phyloP scores from a whole-genome alignment of 2,329 filamentous ascomycete genomes.

The Sphaerostilbella broomeana region DNA sequence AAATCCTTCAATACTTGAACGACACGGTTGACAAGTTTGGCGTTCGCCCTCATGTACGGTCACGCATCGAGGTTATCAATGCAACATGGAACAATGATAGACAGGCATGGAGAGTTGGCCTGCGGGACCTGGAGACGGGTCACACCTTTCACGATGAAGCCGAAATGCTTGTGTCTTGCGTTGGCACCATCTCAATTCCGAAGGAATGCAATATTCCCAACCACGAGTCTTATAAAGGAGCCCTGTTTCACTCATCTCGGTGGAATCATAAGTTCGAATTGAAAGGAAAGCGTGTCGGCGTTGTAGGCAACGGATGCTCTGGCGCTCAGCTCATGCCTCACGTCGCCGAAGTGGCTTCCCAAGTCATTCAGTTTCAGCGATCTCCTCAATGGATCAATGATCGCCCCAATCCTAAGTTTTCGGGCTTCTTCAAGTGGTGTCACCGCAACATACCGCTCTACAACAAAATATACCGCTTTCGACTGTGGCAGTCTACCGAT shows the following conservation, averaged over 20 bases:
- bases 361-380: conserved; percentile 34
- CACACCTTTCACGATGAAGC: conserved; percentile 28
- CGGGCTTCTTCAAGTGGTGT: neutral
- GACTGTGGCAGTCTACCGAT: too few relatives aligned
- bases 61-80: conserved; percentile 34
- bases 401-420: neutral
- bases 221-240: conserved; percentile 41
- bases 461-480: neutral
- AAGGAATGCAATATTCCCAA: conserved; percentile 40
- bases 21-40: conserved; percentile 37
- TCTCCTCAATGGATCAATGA: conserved; percentile 36
- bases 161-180: conserved; percentile 32
- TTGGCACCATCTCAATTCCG: conserved; percentile 28
- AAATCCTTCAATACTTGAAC: conserved; percentile 52
- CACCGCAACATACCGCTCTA: neutral
- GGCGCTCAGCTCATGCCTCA: conserved; percentile 46
- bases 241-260: conserved; percentile 47
- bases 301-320: conserved; percentile 50
- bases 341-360: conserved; percentile 29
- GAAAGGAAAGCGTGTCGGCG: conserved; percentile 38
- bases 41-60: conserved; percentile 30
- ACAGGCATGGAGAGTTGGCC: conserved; percentile 29
- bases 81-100: conserved; percentile 31
- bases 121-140: conserved; percentile 21
- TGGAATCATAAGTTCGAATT: conserved; percentile 48